Evolutionary conservation across 768 basidiomycete genomes (phyloP), one percentile per base, ranked within the genome.

Genomic region (Gloeopeniophorella convolvens): DNA sequence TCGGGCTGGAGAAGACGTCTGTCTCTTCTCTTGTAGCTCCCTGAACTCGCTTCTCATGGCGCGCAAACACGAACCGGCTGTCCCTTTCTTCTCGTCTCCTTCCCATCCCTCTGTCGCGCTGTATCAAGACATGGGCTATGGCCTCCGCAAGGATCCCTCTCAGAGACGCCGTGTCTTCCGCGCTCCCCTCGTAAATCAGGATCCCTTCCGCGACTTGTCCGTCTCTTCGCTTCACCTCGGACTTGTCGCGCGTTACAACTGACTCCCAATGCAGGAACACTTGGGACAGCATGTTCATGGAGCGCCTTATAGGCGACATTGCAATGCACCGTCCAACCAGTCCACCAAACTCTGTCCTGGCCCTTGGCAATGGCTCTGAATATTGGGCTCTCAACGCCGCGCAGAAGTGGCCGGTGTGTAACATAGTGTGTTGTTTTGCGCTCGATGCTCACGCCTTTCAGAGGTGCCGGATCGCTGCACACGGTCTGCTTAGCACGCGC

Each of bases 361-460:
- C 87, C 59, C 65, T 89, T 8, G 87, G 85, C 0, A 86, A 83
- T 60, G 85, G 86, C 5, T 74, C 70, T 37, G 86, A 86, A 1
- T 72, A 74, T 43, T 89, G 87, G 86, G 75, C 74, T 3, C 70
- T 89, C 24, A 78, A 83, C 51, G 83, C 83, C 4, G 84, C 80
- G 2, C 78, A 72, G 57, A 66, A 69, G 39, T 89, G 85, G 85
- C 71, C 70, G 62, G 87, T 82, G 51, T 35, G 76, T 64, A 15
- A 40, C 8, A 18, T n/a, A 3, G 9, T 31, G n/a, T n/a, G n/a
- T n/a, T n/a, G n/a, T 12, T 1, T 7, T 20, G 2, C 2, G 15
- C 24, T 23, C 9, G 3, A 0, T 4, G 4, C 10, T 13, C 23
- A 28, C 31, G 2, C 10, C 26, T 43, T 31, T 21, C 41, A 56